Base-by-base conservation (phyloP, 495 filamentous ascomycete species). In the Aspergillus sclerotioniger region DNA sequence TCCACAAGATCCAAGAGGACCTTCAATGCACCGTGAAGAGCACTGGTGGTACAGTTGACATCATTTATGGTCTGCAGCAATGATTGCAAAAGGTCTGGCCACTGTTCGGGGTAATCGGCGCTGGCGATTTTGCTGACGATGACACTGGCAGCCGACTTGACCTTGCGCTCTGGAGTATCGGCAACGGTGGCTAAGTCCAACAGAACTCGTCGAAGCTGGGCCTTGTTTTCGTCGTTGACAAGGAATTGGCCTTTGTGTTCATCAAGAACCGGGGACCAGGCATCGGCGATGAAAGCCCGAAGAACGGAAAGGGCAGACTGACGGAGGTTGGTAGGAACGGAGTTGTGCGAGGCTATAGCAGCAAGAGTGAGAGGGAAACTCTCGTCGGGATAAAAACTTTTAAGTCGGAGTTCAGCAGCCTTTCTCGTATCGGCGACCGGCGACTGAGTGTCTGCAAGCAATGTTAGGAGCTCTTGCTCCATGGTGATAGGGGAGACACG, bases 71-170 rank as follows among this genome's bases (percentile, higher is more conserved):
- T 78, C 25, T 86, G 84, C 52, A 98, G 81, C 31, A 98, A 77
- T 25, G 84, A 84, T 9, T 88, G 90, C 13, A 98, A 84, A 8
- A 98, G 82, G 52, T 84, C 83, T 1, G 91, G 90, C 94, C 94
- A 98, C 68, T 91, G 82, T 47, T 96, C 90, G 17, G 94, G 94
- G 68, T 93, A 98, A 75, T 98, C 94, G 65, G 85, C 83, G 56
- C 85, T 88, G 52, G 95, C 94, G 61, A 98, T 96, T 76, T 97
- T 97, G 79, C 90, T 91, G 53, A 97, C 90, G n/a, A 89, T 90
- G 66, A 87, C 89, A 69, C 93, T 93, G 25, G 94, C 90, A 6
- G 88, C 87, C 20, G 83, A 81, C 71, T 93, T 91, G 58, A 98
- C 83, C 71, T 92, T 96, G 61, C 91, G 82, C 65, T 96, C 88